These are phyloP conservation scores for Sclerospora graminicola DNA, from an alignment of 352 stramenopile species.

Conservation along the genomic window DNA sequence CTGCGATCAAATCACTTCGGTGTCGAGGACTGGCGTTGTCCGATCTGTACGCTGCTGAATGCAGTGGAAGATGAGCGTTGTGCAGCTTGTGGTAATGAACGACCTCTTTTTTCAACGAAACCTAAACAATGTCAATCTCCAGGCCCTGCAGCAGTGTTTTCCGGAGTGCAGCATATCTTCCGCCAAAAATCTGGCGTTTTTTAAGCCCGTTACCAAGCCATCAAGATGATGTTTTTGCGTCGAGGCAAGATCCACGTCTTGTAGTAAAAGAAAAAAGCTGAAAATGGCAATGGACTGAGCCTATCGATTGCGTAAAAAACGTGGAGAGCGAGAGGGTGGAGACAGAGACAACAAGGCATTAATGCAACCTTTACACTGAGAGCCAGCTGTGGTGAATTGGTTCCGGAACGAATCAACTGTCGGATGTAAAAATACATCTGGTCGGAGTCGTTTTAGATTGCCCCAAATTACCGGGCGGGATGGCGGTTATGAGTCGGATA, in stretches of 20 bases:
- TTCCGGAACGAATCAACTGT: too few species aligned
- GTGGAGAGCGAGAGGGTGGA: slow-evolving; percentile 3
- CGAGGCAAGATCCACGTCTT: slow-evolving; percentile 26
- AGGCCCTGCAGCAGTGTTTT: slow-evolving; percentile 2
- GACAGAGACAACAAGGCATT: not conserved
- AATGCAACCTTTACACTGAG: slow-evolving; percentile 2
- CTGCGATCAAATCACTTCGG: too few species aligned
- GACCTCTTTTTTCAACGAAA: slow-evolving; percentile 7
- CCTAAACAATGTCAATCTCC: slow-evolving; percentile 1
- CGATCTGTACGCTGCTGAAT: slow-evolving; percentile 63
- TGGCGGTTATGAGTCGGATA: too few species aligned
- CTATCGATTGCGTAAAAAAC: slow-evolving; percentile 1
- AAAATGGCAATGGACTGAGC: not conserved
- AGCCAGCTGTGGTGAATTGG: too few species aligned
- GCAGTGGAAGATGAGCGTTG: slow-evolving; percentile 30
- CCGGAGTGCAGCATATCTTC: slow-evolving; percentile 5
- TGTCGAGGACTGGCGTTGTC: slow-evolving; percentile 70
- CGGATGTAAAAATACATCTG: too few species aligned
- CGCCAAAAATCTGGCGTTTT: slow-evolving; percentile 25
- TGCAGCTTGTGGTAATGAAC: slow-evolving; percentile 38
- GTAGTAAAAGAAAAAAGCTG: slow-evolving; percentile 22
- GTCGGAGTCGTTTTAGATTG: too few species aligned
- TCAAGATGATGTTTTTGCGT: slow-evolving; percentile 1
- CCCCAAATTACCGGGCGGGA: too few species aligned
- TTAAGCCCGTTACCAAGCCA: slow-evolving; percentile 18